Evolutionary conservation across 495 filamentous ascomycete species (phyloP).

Genomic region (Hypoxylon trugodes): DNA sequence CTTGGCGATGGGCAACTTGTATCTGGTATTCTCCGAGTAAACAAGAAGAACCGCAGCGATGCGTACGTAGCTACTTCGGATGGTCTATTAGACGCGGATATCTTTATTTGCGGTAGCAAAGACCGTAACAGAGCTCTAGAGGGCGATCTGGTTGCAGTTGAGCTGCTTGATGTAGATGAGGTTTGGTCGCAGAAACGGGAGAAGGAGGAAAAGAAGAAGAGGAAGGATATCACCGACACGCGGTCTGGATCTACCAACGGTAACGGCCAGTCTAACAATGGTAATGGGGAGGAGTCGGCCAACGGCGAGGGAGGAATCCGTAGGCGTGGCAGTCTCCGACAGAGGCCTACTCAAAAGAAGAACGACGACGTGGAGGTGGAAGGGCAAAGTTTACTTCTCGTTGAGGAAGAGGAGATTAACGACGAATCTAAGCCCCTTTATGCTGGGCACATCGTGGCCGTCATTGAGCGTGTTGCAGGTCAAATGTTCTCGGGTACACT

Average conservation of each 20-base stretch:
- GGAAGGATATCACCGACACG: constrained; percentile 96
- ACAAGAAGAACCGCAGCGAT: constrained; percentile 99
- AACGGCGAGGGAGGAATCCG: constrained; percentile 83
- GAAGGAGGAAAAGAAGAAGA: constrained; percentile 99
- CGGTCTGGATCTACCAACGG: constrained; percentile 77
- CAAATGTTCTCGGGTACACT: constrained; percentile 99
- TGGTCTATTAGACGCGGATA: constrained; percentile 88
- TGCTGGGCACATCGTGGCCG: constrained; percentile 95
- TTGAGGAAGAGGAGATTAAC: constrained; percentile 98
- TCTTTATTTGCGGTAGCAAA: constrained; percentile 99
- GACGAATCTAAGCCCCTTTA: constrained; percentile 98
- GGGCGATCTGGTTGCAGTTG: constrained; percentile 93
- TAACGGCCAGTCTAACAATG: constrained; percentile 68
- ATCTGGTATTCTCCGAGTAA: constrained; percentile 94
- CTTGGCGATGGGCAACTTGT: constrained; percentile 93
- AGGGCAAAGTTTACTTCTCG: constrained; percentile 93
- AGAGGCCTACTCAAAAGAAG: constrained; percentile 99
- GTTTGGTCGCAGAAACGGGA: constrained; percentile 98
- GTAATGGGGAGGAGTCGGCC: constrained; percentile 71
- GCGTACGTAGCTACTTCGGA: constrained; percentile 96
- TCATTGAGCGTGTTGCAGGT: constrained; percentile 94
- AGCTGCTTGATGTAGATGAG: constrained; percentile 97
- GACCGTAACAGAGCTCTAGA: constrained; percentile 96
- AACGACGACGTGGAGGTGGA: constrained; percentile 99
- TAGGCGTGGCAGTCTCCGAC: constrained; percentile 90